Evolutionary conservation across 2,329 filamentous ascomycete species (phyloP).

Genomic region (Zasmidium cellare): DNA sequence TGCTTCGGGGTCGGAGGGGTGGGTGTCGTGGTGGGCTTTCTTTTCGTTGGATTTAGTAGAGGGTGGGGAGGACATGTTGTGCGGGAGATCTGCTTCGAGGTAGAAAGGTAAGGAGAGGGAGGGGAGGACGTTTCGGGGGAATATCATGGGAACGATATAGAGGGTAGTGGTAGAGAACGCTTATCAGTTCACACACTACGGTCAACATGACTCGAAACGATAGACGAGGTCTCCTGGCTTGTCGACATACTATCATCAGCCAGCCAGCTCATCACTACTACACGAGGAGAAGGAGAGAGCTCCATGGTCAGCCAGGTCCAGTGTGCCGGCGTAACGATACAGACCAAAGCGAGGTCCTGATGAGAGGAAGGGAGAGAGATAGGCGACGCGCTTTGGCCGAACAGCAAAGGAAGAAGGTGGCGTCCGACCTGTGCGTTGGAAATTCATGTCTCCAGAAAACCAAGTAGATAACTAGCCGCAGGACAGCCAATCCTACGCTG

Average conservation of each 20-base stretch:
- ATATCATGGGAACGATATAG: neutral
- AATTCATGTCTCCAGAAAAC: neutral
- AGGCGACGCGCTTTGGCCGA: neutral
- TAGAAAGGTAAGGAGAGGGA: neutral
- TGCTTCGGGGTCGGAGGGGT: constrained; percentile 22
- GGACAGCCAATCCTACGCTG: neutral
- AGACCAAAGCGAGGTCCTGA: too few species aligned
- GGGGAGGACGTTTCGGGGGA: neutral
- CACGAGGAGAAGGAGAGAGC: neutral
- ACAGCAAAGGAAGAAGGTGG: neutral
- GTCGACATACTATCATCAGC: neutral
- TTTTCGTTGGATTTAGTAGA: constrained; percentile 14
- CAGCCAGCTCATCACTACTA: neutral
- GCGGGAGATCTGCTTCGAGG: too few species aligned
- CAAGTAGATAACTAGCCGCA: neutral
- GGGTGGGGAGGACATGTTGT: constrained; percentile 2
- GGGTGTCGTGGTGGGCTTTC: constrained; percentile 12
- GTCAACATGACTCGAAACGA: neutral
- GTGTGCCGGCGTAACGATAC: neutral
- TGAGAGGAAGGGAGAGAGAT: neutral
- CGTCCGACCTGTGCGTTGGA: neutral
- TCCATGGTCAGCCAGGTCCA: neutral
- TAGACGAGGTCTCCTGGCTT: neutral
- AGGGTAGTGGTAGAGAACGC: neutral
- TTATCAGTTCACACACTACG: neutral